These are phyloP conservation scores for Suillus variegatus DNA, from an alignment of 768 basidiomycete genomes.

Conservation along the genomic window DNA sequence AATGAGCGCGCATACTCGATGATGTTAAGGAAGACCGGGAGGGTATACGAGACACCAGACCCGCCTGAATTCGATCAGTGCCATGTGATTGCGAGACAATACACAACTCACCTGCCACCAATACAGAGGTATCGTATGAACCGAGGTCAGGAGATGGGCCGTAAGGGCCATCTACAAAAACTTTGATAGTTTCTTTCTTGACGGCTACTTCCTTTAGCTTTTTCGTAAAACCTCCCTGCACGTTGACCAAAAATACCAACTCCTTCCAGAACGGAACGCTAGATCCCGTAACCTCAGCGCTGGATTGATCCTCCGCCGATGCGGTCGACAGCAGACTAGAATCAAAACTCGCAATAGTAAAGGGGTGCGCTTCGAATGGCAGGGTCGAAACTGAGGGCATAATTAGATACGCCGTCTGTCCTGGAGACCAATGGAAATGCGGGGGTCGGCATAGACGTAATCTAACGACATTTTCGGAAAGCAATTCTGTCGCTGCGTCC, in stretches of 20 bases:
- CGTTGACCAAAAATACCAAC: slow-evolving; percentile 59
- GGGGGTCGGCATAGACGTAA: slow-evolving; percentile 45
- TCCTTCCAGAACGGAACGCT: slow-evolving; percentile 34
- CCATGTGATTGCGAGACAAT: not conserved
- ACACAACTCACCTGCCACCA: slow-evolving; percentile 46
- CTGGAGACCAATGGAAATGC: slow-evolving; percentile 53
- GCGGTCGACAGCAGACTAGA: slow-evolving; percentile 17
- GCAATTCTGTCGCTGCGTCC: slow-evolving; percentile 42
- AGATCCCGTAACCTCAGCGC: not conserved
- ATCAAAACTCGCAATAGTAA: slow-evolving; percentile 56
- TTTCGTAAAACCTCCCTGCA: slow-evolving; percentile 60
- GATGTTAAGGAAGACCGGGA: slow-evolving; percentile 45
- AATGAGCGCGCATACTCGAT: slow-evolving; percentile 37
- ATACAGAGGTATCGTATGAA: slow-evolving; percentile 45
- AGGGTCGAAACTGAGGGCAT: slow-evolving; percentile 46
- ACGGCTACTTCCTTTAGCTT: slow-evolving; percentile 39
- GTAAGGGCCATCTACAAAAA: slow-evolving; percentile 64
- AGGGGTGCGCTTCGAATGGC: slow-evolving; percentile 60
- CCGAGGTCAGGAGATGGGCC: slow-evolving; percentile 43
- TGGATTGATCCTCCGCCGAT: not conserved
- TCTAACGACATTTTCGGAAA: slow-evolving; percentile 49
- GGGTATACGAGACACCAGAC: slow-evolving; percentile 49
- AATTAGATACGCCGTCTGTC: slow-evolving; percentile 55
- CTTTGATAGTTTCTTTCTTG: slow-evolving; percentile 36
- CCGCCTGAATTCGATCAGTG: slow-evolving; percentile 37